These are phyloP conservation scores for Rhodomyrtus psidioides DNA, from an alignment of 441 rosid genomes.

Conservation along the genomic window DNA sequence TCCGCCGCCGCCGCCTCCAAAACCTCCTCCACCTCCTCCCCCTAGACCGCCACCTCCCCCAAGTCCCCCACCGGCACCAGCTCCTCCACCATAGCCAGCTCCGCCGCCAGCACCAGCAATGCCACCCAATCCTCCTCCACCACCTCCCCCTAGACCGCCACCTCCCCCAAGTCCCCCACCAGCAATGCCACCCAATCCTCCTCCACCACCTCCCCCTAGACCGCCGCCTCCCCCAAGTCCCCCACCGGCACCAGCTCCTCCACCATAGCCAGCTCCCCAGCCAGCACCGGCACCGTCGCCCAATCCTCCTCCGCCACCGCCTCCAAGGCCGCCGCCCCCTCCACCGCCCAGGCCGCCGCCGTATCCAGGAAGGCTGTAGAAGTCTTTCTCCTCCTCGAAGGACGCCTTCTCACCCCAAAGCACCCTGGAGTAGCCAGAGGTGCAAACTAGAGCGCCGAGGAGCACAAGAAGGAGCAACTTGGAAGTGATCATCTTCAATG, in stretches of 20 bases:
- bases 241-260: not conserved
- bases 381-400: not conserved
- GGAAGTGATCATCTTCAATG: not conserved
- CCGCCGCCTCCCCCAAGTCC: constrained; percentile 1
- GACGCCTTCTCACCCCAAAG: not conserved
- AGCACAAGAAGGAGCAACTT: not conserved
- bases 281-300: not conserved
- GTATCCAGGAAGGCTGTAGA: not conserved
- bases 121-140: not conserved
- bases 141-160: too few relatives aligned
- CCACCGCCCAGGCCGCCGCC: not conserved
- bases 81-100: not conserved
- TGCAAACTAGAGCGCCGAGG: not conserved
- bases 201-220: not conserved
- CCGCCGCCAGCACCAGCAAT: not conserved
- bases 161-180: not conserved
- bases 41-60: constrained; percentile 11
- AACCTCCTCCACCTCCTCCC: constrained; percentile 16
- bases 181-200: not conserved
- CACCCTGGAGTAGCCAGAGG: not conserved
- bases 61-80: not conserved
- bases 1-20: not conserved
- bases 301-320: not conserved
- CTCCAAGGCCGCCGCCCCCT: not conserved
- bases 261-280: not conserved